Base-by-base conservation (phyloP, 1,139 yeast species). In the Suhomyces bokatorum region DNA sequence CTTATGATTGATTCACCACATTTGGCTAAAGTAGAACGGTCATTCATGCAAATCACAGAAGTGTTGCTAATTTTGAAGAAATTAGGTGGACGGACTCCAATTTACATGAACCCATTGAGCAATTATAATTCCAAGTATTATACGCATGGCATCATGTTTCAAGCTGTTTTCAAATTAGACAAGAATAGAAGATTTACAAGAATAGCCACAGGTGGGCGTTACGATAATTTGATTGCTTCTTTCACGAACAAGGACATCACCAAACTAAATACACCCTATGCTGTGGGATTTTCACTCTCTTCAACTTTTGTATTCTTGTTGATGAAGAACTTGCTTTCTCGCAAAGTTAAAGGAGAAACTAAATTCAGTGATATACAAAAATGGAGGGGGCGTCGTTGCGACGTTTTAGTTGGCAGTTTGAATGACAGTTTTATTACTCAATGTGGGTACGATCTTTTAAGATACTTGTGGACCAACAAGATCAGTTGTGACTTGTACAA, bases 151-250 rank as follows among this genome's bases (percentile, higher is more conserved):
- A 67, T 91, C 2, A 89, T 93, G 95, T 93, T 91, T 59, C 96
- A 89, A 57, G 90, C 87, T 0, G 79, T 89, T 1, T 78, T 81
- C 54, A 86, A 86, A 47, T 52, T 63, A 54, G 74, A 82, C 11
- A 76, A 73, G 50, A 66, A 58, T 37, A 62, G 73, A 39, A 58
- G 67, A 16, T 63, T 55, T 39, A 60, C 77, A 0, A 62, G 91
- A 35, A 67, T 88, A 35, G 95, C 95, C 11, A 93, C 95, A 0
- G 99, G 99, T 37, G 99, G 99, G 1, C 70, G 99, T 41, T 93
- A 89, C 58, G 98, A 93, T 58, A 68, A 73, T 17, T 70, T 91
- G 51, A 78, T 90, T 16, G 70, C 79, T 2, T 76, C 83, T 14
- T 76, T 88, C 49, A 78, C 89, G 0, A 79, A 63, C 37, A 62